Evolutionary conservation across 305 asterid genomes (phyloP), one percentile per base, ranked within the genome.

Genomic region (Fraxinus paxiana): DNA sequence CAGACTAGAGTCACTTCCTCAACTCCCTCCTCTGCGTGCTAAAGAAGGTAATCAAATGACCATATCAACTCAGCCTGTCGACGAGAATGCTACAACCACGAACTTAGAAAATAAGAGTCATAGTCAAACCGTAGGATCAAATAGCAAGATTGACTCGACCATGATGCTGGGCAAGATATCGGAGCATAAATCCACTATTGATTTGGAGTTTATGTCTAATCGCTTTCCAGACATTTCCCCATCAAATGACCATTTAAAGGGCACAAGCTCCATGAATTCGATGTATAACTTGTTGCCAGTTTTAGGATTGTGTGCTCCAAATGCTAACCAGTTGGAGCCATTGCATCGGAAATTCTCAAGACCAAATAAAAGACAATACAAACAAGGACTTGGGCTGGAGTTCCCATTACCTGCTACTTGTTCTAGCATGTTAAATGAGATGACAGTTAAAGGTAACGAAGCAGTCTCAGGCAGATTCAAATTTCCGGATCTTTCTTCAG

Each of bases 231-330:
- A 86, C 24, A 67, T 59, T 77, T 51, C 86, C 0, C 15, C 15
- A 78, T 59, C 75, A 26, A 84, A 59, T 84, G 65, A 54, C 26
- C 24, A 54, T 54, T 54, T 54, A 54, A 18, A 54, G 65, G 65
- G 65, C 43, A 48, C 83, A 69, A 86, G 85, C 87, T 85, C 80
- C 65, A 15, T 82, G 18, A 87, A 88, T 78, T 85, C 86, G 34
- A 65, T 79, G 81, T 77, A 82, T 83, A 87, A 85, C 82, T 83
- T 83, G 87, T 81, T 90, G 83, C 96, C 98, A 12, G 94, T 95
- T 77, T 81, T 94, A 54, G 98, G 99, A 82, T 87, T 95, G 9
- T 91, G 94, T 85, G 99, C 98, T 26, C 74, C 74, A 28, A 67
- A 67, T 12, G 98, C 92, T 22, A 88, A 85, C 77, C 88, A 77